Base-by-base conservation (phyloP, 176 grass and related monocot species). In the Ananas comosus region DNA sequence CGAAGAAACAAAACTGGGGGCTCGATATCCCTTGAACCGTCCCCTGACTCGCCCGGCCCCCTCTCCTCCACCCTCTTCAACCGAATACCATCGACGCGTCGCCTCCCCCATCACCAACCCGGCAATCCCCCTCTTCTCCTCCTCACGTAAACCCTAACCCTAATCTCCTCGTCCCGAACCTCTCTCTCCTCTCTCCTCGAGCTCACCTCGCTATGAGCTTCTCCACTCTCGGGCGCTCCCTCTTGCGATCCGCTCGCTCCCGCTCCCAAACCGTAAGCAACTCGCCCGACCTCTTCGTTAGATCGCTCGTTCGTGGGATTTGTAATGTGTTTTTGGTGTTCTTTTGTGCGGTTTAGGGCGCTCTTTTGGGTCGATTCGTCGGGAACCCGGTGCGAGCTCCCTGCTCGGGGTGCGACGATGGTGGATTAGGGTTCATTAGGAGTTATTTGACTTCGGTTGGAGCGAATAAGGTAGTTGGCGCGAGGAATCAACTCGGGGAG, bases 221-320 rank as follows among this genome's bases (percentile, higher is more conserved):
- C 73, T 66, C 86, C 68, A 49, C 81, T 73, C 70, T 96, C 68
- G 76, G 70, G 49, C 89, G 88, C 61, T 84, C 73, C 64, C 76
- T 96, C 79, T 69, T 66, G 73, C 85, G 87, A 78, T 99, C 89
- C 80, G 80, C 72, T 1, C 82, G 82, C 78, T 73, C 85, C 72
- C 77, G 83, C 23, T 77, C 85, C 61, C 68, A 73, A 59, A 79
- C 78, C 63, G 88, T 96, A 64, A 72, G 76, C 56, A 27, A 18
- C 63, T 11, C 12, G 51, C 49, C 52, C 6, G 27, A 9, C 17
- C 9, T 51, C 29, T 17, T 21, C 12, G 50, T 63, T 76, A 14
- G 12, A 18, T 21, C 14, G 16, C n/a, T 21, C 22, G 9, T 61
- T 50, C 1, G 23, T 10, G 5, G 69, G 14, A 14, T 75, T 2